These are phyloP conservation scores for Naganishia liquefaciens DNA, from an alignment of 1,284 basidiomycete species.

Conservation along the genomic window DNA sequence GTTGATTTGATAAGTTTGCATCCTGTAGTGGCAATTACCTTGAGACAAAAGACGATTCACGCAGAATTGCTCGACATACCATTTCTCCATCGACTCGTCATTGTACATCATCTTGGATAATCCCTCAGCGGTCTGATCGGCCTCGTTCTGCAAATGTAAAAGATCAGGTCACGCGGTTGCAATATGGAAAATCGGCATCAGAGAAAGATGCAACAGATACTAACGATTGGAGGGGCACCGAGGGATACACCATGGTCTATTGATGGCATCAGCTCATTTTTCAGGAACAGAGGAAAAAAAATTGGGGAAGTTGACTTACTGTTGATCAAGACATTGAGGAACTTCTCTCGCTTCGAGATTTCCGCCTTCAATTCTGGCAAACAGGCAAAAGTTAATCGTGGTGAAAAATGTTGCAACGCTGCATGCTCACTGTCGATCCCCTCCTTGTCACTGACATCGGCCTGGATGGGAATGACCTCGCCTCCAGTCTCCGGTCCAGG, in stretches of 20 bases:
- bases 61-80: conserved; percentile 37
- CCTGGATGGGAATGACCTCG: conserved; percentile 45
- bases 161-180: no score
- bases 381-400: background rate
- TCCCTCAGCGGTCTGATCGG: conserved; percentile 48
- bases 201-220: background rate
- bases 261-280: background rate
- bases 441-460: conserved; percentile 48
- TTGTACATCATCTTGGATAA: conserved; percentile 50
- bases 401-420: background rate
- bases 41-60: background rate
- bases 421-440: conserved; percentile 44
- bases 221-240: conserved; percentile 37
- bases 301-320: conserved; percentile 37
- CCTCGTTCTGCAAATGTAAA: conserved; percentile 30
- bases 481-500: conserved; percentile 36
- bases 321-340: conserved; percentile 45
- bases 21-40: conserved; percentile 29
- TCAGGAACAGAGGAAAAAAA: background rate
- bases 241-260: conserved; percentile 50
- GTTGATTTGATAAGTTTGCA: conserved; percentile 50
- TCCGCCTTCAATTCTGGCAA: conserved; percentile 41
- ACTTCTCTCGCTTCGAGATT: conserved; percentile 43
- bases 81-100: conserved; percentile 46
- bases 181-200: background rate